A percentile compares a stretch with the other conserved stretches of the same genome.
phyloP scores from a whole-genome alignment of 1,284 basidiomycete genomes.

The Schizophyllum amplum region DNA sequence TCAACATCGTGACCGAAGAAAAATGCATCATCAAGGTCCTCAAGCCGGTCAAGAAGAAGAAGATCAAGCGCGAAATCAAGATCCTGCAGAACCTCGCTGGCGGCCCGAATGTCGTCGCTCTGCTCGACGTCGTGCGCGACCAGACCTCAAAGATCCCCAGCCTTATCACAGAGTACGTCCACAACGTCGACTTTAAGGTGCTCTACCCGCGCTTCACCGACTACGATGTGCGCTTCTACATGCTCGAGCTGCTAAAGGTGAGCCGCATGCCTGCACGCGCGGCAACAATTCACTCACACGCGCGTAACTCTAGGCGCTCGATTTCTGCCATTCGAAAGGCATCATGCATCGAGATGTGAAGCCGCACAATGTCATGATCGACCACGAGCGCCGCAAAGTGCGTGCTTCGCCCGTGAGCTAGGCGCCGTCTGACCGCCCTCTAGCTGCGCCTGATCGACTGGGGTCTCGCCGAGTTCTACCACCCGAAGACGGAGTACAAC shows the following conservation, averaged over 20 bases:
- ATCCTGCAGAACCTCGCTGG: constrained; percentile 96
- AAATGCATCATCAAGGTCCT: constrained; percentile 99
- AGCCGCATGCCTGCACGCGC: constrained; percentile 11
- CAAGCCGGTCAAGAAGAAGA: constrained; percentile 99
- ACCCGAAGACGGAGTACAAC: constrained; percentile 96
- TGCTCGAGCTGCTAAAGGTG: constrained; percentile 93
- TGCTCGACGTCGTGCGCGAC: constrained; percentile 95
- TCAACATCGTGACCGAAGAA: constrained; percentile 88
- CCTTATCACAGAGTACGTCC: constrained; percentile 96
- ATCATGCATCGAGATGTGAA: constrained; percentile 99
- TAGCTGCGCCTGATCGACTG: constrained; percentile 96
- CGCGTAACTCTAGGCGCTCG: constrained; percentile 62
- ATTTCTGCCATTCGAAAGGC: constrained; percentile 96
- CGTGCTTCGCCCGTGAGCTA: constrained; percentile 13
- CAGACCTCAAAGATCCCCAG: constrained; percentile 93
- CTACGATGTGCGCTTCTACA: constrained; percentile 94
- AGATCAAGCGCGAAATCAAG: constrained; percentile 99
- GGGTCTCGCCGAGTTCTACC: constrained; percentile 98
- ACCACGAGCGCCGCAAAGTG: constrained; percentile 93
- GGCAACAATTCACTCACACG: constrained; percentile 8
- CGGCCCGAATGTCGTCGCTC: constrained; percentile 84
- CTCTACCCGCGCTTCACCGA: constrained; percentile 95
- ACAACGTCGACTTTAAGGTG: constrained; percentile 98
- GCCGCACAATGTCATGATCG: constrained; percentile 99
- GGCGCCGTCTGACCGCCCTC: constrained; percentile 1